Evolutionary conservation across 2,329 filamentous ascomycete species (phyloP), one percentile per base, ranked within the genome.

Genomic region (Phaeosphaeria sp.): DNA sequence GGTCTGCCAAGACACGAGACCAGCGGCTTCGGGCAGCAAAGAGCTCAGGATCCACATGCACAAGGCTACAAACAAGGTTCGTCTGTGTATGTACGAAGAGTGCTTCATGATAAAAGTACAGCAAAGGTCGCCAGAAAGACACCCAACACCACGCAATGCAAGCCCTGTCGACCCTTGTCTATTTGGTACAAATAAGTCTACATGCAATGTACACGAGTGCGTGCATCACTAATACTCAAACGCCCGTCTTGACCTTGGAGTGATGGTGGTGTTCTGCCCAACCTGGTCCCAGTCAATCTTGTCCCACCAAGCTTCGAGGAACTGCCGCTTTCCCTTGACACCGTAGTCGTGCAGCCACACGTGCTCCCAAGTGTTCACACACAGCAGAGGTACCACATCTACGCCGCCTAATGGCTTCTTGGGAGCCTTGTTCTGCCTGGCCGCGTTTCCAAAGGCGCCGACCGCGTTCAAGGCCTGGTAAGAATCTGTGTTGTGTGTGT

Each of bases 311-410:
- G 84, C 83, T 74, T 90, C 85, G 52, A 93, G 83, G 77, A 87
- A 99, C 52, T 82, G 79, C 52, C 83, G 82, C 87, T 97, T 99
- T 50, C 92, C 92, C 46, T 82, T 83, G 55, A 89, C 77, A 5
- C 89, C 89, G 78, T 91, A 97, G 77, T 98, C 93, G 54, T 86
- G 85, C 76, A 98, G 80, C 87, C 91, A 99, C 9, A 90, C 89
- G 79, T 98, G 95, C 82, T 98, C 90, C 95, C 95, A 99, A 5
- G 93, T 97, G 80, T 93, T 98, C 58, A 98, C 85, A 75, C 94
- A 97, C 68, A 99, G 81, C 59, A 98, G 83, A 13, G 94, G 93
- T 55, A 87, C 83, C 33, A 93, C 78, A 49, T 90, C 84, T 63
- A 87, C 84, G 56, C 89, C 89, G 41, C 90, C 90, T 1, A 90